Base-by-base conservation (phyloP, 148 eudicot species). In the Tetragonia tetragonoides region DNA sequence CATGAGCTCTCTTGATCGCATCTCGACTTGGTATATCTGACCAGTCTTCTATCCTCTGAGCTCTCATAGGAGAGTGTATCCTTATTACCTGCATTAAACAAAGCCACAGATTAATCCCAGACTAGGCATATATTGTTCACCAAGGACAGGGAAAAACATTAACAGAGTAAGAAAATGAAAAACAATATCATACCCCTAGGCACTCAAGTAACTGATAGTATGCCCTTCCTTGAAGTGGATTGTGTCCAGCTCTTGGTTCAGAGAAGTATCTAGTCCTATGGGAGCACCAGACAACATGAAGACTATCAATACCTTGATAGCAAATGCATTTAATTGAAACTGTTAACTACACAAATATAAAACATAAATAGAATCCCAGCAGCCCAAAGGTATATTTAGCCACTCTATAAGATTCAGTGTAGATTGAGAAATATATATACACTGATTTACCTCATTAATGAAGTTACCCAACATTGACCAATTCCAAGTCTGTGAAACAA, bases 151-250 rank as follows among this genome's bases (percentile, higher is more conserved):
- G 12, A 49, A 49, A 12, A 53, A 51, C 61, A 57, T 10, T 10
- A 42, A 41, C 3, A 60, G 18, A 24, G 46, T 20, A 63, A 21
- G 17, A 34, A n/a, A 14, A 68, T 2, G 57, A 79, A 66, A 57
- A 34, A 66, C 1, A 20, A 24, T 16, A 51, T 72, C 89, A 78
- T 87, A 95, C 99, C 85, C 99, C 99, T 28, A 95, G 94, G 84
- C 99, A 95, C 83, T 95, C 99, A n/a, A 95, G 92, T 57, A 93
- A 93, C 86, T 95, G 99, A 88, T 93, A 95, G 80, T 95, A 95
- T 24, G 99, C 99, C 81, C 99, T 84, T 84, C 99, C 99, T 89
- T 95, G 99, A 83, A 95, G 99, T 74, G 99, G 97, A 85, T 95
- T 95, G 86, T 95, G 97, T 78, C 99, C 99, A 80, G 90, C 86